These are phyloP conservation scores for Scedosporium aurantiacum DNA, from an alignment of 2,329 filamentous ascomycete genomes.

Conservation along the genomic window DNA sequence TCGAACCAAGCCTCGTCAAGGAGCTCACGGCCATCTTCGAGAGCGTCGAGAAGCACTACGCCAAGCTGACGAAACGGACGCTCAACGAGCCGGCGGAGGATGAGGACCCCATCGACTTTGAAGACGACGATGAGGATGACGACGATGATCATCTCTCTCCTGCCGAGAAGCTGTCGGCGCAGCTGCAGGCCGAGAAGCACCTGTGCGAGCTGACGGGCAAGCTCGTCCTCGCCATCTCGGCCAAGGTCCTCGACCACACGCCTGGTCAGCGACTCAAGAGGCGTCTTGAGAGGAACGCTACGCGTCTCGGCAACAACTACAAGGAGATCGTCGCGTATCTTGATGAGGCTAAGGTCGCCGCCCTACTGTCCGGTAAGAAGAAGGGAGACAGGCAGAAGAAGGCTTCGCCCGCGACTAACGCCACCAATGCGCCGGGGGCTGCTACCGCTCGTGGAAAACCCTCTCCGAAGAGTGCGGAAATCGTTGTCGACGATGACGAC, in stretches of 20 bases:
- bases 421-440: constrained; percentile 42
- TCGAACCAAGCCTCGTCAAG: constrained; percentile 50
- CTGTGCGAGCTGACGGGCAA: constrained; percentile 80
- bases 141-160: constrained; percentile 38
- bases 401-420: constrained; percentile 31
- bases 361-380: constrained; percentile 22
- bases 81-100: constrained; percentile 57
- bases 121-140: constrained; percentile 41
- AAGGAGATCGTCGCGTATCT: constrained; percentile 73
- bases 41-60: constrained; percentile 63
- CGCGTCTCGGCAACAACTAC: constrained; percentile 73
- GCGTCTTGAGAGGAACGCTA: constrained; percentile 67
- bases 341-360: constrained; percentile 52
- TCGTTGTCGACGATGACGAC: constrained; percentile 16
- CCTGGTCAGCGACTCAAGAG: constrained; percentile 54
- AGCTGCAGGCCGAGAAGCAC: constrained; percentile 70
- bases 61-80: constrained; percentile 55
- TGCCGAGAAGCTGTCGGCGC: constrained; percentile 49
- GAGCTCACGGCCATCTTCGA: constrained; percentile 69
- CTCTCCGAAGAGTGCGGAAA: constrained; percentile 26
- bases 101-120: constrained; percentile 60
- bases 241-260: constrained; percentile 58
- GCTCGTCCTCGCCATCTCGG: constrained; percentile 69
- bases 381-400: constrained; percentile 17
- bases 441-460: constrained; percentile 45